Evolutionary conservation across 495 filamentous ascomycete species (phyloP), one percentile per base, ranked within the genome.

Genomic region (Xylaria scruposa): DNA sequence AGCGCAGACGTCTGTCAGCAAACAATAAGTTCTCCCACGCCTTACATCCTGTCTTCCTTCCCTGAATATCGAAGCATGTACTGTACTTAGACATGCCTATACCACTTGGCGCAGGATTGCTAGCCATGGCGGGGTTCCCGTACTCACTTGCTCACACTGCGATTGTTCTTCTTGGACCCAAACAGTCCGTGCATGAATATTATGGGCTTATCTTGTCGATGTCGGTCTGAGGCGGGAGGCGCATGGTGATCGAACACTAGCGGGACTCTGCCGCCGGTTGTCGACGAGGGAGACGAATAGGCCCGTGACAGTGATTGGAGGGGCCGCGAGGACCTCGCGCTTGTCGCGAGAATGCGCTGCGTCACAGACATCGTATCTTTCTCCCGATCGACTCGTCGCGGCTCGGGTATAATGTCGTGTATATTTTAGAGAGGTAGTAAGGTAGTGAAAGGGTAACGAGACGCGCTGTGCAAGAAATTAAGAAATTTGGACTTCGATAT

Each of bases 81-180:
- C 51, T 29, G 26, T 9, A 19, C 24, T 29, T 17, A 13, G 62
- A 24, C 19, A 44, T 29, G n/a, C 36, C 49, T 6, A 36, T 26
- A 26, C 17, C 36, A 42, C 49, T 51, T 42, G 63, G 24, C 3
- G 31, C 33, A 54, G 12, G 31, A 44, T 31, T 17, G 6, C 42
- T 21, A 33, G 46, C 56, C 44, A 21, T 31, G 36, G 29, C 51
- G 53, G 62, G 53, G 6, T 42, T 47, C 68, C 29, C 33, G 42
- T n/a, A 83, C 93, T 86, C 88, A 98, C 96, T 94, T 97, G 90
- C 95, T 97, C 73, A 99, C 96, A 81, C 88, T 94, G 81, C 95
- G 84, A 78, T 98, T 96, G 76, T 99, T 99, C 85, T 93, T 93
- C 82, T 97, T 98, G 51, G 93, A 97, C 29, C 96, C 96, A 78